A percentile compares a stretch with the other conserved stretches of the same genome.
phyloP scores from a whole-genome alignment of 805 yeast genomes.

The Teunomyces cretensis region DNA sequence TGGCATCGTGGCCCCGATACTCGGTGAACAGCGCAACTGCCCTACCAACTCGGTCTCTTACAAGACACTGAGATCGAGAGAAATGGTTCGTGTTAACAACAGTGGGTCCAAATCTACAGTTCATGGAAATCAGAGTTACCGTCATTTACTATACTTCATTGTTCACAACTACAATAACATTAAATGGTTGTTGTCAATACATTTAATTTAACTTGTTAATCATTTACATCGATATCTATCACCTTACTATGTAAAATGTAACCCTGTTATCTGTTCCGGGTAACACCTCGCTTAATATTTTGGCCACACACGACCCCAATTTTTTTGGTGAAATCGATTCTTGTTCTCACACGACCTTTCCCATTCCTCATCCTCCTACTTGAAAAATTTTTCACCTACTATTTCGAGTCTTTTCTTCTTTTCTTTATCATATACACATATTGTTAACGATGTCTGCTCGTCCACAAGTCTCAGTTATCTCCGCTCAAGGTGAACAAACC shows the following conservation, averaged over 20 bases:
- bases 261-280: conserved; percentile 8
- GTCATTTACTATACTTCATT: neutral
- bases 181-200: neutral
- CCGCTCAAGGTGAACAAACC: conserved; percentile 85
- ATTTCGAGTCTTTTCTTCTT: conserved; percentile 12
- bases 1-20: too few relatives aligned
- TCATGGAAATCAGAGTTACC: neutral
- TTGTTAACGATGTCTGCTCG: conserved; percentile 54
- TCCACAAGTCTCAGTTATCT: conserved; percentile 96
- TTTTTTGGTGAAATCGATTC: neutral
- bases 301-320: too few relatives aligned
- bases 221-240: too few relatives aligned
- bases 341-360: conserved; percentile 6
- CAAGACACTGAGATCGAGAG: too few relatives aligned
- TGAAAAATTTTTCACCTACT: conserved; percentile 15
- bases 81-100: too few relatives aligned
- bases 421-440: conserved; percentile 20
- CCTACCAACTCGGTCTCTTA: too few relatives aligned
- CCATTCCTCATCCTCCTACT: neutral
- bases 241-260: too few relatives aligned
- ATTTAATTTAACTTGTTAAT: neutral
- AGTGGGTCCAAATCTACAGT: too few relatives aligned
- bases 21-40: too few relatives aligned
- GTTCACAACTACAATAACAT: neutral
- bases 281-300: conserved; percentile 1